phyloP scores from a whole-genome alignment of 306 rosid species.

The Glycine soja region DNA sequence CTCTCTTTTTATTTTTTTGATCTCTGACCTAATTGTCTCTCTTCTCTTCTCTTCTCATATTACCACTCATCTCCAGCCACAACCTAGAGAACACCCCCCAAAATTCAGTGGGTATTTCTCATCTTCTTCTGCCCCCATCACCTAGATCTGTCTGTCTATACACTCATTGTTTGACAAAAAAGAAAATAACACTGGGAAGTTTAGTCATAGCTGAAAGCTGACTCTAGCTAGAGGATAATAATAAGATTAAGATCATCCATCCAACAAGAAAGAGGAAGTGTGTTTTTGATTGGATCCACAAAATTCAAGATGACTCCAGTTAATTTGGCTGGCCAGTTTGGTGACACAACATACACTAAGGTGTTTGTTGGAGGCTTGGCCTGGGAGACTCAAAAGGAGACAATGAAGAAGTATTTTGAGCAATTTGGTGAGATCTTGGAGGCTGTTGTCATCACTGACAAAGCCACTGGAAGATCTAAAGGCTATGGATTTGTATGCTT shows the following conservation, averaged over 20 bases:
- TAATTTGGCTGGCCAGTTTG: constrained; percentile 86
- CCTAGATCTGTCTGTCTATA: constrained; percentile 53
- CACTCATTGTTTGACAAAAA: constrained; percentile 34
- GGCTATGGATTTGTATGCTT: constrained; percentile 94
- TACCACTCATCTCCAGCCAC: constrained; percentile 44
- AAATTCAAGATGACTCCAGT: constrained; percentile 66
- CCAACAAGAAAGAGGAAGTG: neutral
- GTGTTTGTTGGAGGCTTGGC: constrained; percentile 99
- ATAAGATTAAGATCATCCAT: neutral
- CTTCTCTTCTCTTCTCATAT: constrained; percentile 29
- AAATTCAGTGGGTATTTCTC: constrained; percentile 50
- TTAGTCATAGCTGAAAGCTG: constrained; percentile 42
- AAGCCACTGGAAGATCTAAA: constrained; percentile 96
- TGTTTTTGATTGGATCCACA: constrained; percentile 2
- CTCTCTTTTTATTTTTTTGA: constrained; percentile 28
- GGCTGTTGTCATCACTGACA: constrained; percentile 98
- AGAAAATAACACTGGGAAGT: constrained; percentile 44
- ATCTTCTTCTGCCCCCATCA: constrained; percentile 33
- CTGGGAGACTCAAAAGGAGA: constrained; percentile 98
- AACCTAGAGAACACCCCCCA: constrained; percentile 51
- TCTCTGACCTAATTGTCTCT: constrained; percentile 71
- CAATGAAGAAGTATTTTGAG: constrained; percentile 95
- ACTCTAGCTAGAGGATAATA: constrained; percentile 26
- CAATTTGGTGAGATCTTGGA: constrained; percentile 99
- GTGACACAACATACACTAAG: constrained; percentile 95